A percentile compares a stretch with the other conserved stretches of the same genome.
These are phyloP conservation scores for Leptographium radiaticola DNA, from an alignment of 2,329 filamentous ascomycete genomes.

Conservation along the genomic window DNA sequence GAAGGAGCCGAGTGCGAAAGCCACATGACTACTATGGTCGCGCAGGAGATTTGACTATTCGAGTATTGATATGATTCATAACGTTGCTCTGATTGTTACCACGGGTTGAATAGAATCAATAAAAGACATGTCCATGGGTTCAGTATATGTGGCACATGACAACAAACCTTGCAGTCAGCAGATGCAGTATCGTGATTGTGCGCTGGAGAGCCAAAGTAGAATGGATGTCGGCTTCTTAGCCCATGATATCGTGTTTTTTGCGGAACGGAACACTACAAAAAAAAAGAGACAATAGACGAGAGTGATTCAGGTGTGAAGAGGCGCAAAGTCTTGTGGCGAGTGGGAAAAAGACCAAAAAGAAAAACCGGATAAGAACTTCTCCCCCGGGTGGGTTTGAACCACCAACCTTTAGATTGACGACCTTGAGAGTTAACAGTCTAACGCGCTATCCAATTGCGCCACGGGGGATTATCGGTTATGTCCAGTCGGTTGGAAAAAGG, in stretches of 20 bases:
- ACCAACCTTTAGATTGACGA: constrained; percentile 1
- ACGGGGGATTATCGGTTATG: not conserved
- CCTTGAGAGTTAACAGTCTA: not conserved
- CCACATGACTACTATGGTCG: not conserved
- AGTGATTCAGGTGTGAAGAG: not conserved
- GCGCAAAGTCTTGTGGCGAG: not conserved
- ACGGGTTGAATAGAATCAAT: no score
- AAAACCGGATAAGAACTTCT: not conserved
- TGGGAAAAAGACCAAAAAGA: not conserved
- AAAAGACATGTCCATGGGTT: no score
- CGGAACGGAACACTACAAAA: not conserved
- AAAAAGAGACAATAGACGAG: not conserved
- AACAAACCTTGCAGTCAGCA: no score
- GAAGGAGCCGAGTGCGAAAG: not conserved
- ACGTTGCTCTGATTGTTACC: no score
- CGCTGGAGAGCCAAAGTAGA: no score
- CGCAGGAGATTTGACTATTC: not conserved
- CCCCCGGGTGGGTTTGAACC: constrained; percentile 1
- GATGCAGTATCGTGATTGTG: constrained; percentile 8
- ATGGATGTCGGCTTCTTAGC: no score
- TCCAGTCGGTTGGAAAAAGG: not conserved
- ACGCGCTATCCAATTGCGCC: constrained; percentile 1
- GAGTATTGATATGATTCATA: no score
- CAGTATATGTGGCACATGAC: no score
- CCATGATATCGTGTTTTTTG: no score